A percentile compares a stretch with the other conserved stretches of the same genome.
phyloP scores from a whole-genome alignment of 306 rosid genomes.

The Hippophae rhamnoides region DNA sequence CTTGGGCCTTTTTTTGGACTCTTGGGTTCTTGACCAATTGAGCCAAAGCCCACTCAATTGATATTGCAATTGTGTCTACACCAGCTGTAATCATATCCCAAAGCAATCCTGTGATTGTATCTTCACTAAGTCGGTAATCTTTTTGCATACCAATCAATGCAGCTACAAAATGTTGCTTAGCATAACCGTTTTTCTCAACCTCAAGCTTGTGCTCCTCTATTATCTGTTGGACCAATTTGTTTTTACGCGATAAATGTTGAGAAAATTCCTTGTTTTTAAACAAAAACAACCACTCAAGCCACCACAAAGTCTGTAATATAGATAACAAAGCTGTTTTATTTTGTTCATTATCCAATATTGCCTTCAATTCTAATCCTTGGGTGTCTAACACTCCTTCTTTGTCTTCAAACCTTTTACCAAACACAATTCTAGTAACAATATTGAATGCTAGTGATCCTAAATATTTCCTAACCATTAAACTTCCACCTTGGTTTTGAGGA shows the following conservation, averaged over 20 bases:
- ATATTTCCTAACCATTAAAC: slow-evolving; percentile 38
- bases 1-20: slow-evolving; percentile 74
- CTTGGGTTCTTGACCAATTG: slow-evolving; percentile 75
- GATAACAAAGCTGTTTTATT: slow-evolving; percentile 70
- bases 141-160: slow-evolving; percentile 70
- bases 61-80: slow-evolving; percentile 65
- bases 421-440: slow-evolving; percentile 78
- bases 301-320: slow-evolving; percentile 70
- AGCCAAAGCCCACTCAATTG: slow-evolving; percentile 84
- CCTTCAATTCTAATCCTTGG: slow-evolving; percentile 70
- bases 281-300: slow-evolving; percentile 89
- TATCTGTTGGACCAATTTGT: slow-evolving; percentile 60
- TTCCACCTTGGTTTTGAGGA: slow-evolving; percentile 47
- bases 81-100: slow-evolving; percentile 98
- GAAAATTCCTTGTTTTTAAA: slow-evolving; percentile 77
- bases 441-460: slow-evolving; percentile 83
- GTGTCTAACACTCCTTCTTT: slow-evolving; percentile 56
- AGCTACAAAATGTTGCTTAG: slow-evolving; percentile 79
- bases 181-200: slow-evolving; percentile 45
- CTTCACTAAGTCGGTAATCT: slow-evolving; percentile 75
- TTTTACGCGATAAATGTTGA: slow-evolving; percentile 58
- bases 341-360: slow-evolving; percentile 50
- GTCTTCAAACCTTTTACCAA: slow-evolving; percentile 77
- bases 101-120: slow-evolving; percentile 80
- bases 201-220: slow-evolving; percentile 80